A percentile compares a stretch with the other conserved stretches of the same genome.
Conservation (phyloP, 2,329 filamentous ascomycete species). For the Bisporella sp. region DNA sequence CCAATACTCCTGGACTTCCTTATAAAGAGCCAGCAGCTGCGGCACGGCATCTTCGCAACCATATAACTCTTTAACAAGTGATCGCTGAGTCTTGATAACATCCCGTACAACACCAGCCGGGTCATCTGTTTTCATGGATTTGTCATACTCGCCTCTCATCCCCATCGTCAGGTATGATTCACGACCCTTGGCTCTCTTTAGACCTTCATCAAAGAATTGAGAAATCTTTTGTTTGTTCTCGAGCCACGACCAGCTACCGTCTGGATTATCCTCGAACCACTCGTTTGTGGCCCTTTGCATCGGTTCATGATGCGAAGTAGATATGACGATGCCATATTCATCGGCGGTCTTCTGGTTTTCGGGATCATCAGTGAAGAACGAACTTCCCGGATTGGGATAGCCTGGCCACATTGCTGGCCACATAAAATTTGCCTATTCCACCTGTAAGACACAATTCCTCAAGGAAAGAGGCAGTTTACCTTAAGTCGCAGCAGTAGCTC, state of each 20-base stretch:
- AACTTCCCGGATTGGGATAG: conserved; percentile 41
- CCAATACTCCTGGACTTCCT: conserved; percentile 65
- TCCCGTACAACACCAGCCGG: conserved; percentile 48
- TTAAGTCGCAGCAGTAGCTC: conserved; percentile 60
- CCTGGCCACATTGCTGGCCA: conserved; percentile 66
- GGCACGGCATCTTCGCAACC: conserved; percentile 35
- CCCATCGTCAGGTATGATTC: conserved; percentile 56
- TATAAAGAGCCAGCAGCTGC: conserved; percentile 64
- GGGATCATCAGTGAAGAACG: conserved; percentile 63
- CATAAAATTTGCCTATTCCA: conserved; percentile 60
- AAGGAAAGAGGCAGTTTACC: conserved; percentile 7
- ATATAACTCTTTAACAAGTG: conserved; percentile 48
- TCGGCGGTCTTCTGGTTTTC: conserved; percentile 60
- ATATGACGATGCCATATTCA: conserved; percentile 63
- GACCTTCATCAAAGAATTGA: conserved; percentile 60
- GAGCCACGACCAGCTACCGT: conserved; percentile 60
- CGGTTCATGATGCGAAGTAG: conserved; percentile 65
- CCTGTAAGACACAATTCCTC: not conserved
- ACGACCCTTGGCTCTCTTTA: conserved; percentile 53
- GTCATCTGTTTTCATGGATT: conserved; percentile 43
- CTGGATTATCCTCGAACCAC: conserved; percentile 35
- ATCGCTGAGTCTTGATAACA: conserved; percentile 51
- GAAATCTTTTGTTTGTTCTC: conserved; percentile 61
- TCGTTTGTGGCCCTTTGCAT: conserved; percentile 54
- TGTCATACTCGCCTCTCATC: conserved; percentile 64